Percentiles rank a stretch among this genome's conserved stretches.
phyloP scores from a whole-genome alignment of 805 yeast genomes.

The Lipomyces mesembrius region DNA sequence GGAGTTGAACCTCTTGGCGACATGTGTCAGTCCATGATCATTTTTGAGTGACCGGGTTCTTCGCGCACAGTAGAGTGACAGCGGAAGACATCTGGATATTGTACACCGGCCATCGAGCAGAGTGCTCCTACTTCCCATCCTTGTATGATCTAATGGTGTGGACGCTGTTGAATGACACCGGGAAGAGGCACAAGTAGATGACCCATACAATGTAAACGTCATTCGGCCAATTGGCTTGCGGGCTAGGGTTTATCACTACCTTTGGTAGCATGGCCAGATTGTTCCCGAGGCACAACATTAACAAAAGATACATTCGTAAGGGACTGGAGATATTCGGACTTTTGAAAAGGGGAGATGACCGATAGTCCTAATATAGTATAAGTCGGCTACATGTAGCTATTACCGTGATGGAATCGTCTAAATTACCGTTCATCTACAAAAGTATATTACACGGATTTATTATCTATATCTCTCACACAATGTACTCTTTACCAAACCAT shows the following conservation, averaged over 20 bases:
- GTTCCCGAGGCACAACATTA: too few species aligned
- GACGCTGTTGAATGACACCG: not conserved
- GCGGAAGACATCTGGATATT: not conserved
- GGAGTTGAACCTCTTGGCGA: slow-evolving; percentile 20
- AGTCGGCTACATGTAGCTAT: too few species aligned
- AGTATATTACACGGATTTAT: not conserved
- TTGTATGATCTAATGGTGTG: not conserved
- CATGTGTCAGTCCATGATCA: not conserved
- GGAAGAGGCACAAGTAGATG: not conserved
- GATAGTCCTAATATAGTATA: too few species aligned
- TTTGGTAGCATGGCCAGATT: too few species aligned
- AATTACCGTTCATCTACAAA: too few species aligned
- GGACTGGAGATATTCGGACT: not conserved
- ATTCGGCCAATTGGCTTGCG: not conserved
- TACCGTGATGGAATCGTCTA: too few species aligned
- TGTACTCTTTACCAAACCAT: not conserved
- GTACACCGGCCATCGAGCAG: not conserved
- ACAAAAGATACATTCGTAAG: not conserved
- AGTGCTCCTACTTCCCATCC: not conserved
- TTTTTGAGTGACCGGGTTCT: not conserved
- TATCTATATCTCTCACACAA: not conserved
- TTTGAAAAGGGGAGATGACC: not conserved
- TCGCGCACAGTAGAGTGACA: not conserved
- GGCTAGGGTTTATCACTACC: not conserved
- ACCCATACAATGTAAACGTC: not conserved